Base-by-base conservation (phyloP, 805 yeast genomes). In the Wickerhamiella musiphila region DNA sequence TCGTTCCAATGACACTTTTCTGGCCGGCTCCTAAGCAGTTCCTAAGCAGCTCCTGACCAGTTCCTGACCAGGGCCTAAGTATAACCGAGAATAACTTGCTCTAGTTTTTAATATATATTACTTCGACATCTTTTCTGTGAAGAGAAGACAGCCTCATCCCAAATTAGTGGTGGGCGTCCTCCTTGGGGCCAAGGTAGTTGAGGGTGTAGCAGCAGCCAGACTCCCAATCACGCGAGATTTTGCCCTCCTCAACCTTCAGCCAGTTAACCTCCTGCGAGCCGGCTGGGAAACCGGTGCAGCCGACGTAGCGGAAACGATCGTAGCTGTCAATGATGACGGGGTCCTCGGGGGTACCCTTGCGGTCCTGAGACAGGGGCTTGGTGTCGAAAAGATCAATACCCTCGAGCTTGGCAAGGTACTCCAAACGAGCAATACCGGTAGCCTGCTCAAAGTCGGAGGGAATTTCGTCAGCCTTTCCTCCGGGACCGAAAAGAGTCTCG, bases 391-490 rank as follows among this genome's bases (percentile, higher is more conserved):
- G 68, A 50, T 90, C 95, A 45, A 86, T 69, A 70, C 98, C 98
- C 60, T 84, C 94, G 55, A 79, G 63, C 61, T 82, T 78, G 64
- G 92, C 95, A 51, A 90, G 70, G 47, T 78, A 58, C 68, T 90
- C 98, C 46, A 84, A 68, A 73, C 98, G 83, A 62, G 79, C 96
- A 53, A 86, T 66, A 78, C 98, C 98, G 32, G 98, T 90, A 50
- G 95, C 83, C 66, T 86, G 96, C 52, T 90, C 94, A 45, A 79
- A 55, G 58, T 84, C 94, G 39, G 93, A 73, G 57, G 96, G 95
- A 53, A 90, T 75, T 33, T 48, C 51, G 46, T 69, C 67, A 45
- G 64, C 59, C 37, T 43, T 41, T 18, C 28, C 23, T 70, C 95
- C 96, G 35, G 78, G 73, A 58, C 95, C 94, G 46, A 83, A 70